phyloP scores from a whole-genome alignment of 1,284 basidiomycete species.

The Laetiporus sulphureus region DNA sequence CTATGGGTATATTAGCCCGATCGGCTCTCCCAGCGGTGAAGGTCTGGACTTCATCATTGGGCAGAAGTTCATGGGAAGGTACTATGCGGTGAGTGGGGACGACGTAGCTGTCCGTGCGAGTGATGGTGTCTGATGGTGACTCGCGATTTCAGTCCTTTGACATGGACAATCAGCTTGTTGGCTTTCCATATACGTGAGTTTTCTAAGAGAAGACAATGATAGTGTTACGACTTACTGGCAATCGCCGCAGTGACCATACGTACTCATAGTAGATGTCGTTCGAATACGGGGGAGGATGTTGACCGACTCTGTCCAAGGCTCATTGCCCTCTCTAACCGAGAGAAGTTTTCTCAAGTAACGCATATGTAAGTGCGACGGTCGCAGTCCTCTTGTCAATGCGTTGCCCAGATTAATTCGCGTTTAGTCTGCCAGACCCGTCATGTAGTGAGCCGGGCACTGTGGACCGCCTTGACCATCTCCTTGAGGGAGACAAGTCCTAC shows the following conservation, averaged over 20 bases:
- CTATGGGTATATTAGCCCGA: slow-evolving; percentile 43
- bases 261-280: too few relatives aligned
- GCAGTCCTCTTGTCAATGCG: slow-evolving; percentile 3
- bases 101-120: slow-evolving; percentile 20
- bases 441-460: slow-evolving; percentile 93
- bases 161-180: slow-evolving; percentile 40
- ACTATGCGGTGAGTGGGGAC: slow-evolving; percentile 3
- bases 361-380: slow-evolving; percentile 63
- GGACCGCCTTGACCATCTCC: slow-evolving; percentile 81
- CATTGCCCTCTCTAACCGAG: slow-evolving; percentile 68
- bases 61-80: slow-evolving; percentile 11
- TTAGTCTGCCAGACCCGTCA: slow-evolving; percentile 84
- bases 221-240: too few relatives aligned
- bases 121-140: slow-evolving; percentile 30
- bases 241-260: too few relatives aligned
- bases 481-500: slow-evolving; percentile 49
- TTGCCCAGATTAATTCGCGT: neutral
- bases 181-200: slow-evolving; percentile 35
- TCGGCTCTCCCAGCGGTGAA: slow-evolving; percentile 33
- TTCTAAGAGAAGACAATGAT: too few relatives aligned
- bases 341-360: slow-evolving; percentile 59
- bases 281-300: too few relatives aligned
- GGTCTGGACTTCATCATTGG: slow-evolving; percentile 32
- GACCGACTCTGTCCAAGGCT: slow-evolving; percentile 69
- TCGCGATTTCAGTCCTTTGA: slow-evolving; percentile 62